These are phyloP conservation scores for Polymyxa betae DNA, from an alignment of 208 protist species.

Conservation along the genomic window DNA sequence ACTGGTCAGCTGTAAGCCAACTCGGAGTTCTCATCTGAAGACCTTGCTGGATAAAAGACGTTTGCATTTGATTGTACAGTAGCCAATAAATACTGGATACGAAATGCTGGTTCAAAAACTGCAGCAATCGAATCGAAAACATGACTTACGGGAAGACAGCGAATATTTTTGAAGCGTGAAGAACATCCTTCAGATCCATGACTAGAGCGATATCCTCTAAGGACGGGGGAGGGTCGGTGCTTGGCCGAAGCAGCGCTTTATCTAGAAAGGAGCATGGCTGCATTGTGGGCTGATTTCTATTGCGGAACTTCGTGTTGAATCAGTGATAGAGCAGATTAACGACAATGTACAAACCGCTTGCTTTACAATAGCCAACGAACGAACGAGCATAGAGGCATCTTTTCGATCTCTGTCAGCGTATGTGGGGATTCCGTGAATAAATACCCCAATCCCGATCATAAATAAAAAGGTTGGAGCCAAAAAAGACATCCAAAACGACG, in stretches of 20 bases:
- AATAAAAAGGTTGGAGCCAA: neutral
- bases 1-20: neutral
- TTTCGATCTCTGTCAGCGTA: neutral
- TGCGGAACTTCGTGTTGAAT: no score
- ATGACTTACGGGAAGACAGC: neutral
- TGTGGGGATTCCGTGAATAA: neutral
- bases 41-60: conserved; percentile 8
- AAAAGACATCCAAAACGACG: neutral
- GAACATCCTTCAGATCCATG: neutral
- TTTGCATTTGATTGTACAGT: neutral
- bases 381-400: neutral
- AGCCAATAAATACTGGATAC: neutral
- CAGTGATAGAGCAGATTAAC: no score
- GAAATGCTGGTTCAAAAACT: neutral
- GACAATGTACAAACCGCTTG: no score
- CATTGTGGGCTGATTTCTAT: neutral
- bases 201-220: neutral
- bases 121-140: neutral
- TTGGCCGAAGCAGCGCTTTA: neutral
- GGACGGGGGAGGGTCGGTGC: neutral
- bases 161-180: conserved; percentile 1
- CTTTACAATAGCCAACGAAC: no score
- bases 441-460: neutral
- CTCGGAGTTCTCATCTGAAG: neutral
- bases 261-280: neutral